A percentile compares a stretch with the other conserved stretches of the same genome.
These are phyloP conservation scores for Penicillium carneum DNA, from an alignment of 2,329 filamentous ascomycete species.

Conservation along the genomic window DNA sequence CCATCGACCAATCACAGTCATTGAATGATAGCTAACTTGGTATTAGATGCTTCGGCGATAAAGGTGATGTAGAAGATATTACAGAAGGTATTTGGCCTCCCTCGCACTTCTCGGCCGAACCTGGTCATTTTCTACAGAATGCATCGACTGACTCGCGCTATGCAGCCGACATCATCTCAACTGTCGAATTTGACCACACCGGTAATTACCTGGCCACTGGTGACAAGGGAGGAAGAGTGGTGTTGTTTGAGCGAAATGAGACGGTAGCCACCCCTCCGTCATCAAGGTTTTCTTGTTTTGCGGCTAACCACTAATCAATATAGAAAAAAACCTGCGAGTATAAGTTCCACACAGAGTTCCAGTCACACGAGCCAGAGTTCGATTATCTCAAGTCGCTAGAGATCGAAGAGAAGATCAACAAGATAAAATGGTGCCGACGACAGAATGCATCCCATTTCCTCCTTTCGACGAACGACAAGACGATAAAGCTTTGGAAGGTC, in stretches of 20 bases:
- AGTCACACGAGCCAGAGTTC: constrained; percentile 99
- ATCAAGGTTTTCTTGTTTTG: not conserved
- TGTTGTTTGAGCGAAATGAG: constrained; percentile 77
- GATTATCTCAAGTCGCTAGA: constrained; percentile 99
- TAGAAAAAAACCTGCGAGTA: constrained; percentile 99
- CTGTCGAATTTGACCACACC: constrained; percentile 61
- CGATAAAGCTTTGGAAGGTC: constrained; percentile 99
- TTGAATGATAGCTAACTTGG: constrained; percentile 21
- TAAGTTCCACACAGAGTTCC: constrained; percentile 99
- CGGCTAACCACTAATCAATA: constrained; percentile 43
- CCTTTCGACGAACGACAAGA: constrained; percentile 98
- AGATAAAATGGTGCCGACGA: constrained; percentile 99
- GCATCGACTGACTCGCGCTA: constrained; percentile 24
- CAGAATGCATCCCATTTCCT: constrained; percentile 99
- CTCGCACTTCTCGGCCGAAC: constrained; percentile 12
- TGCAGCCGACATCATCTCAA: constrained; percentile 60
- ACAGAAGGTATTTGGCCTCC: constrained; percentile 74
- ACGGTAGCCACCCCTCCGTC: constrained; percentile 65
- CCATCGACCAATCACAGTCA: not conserved
- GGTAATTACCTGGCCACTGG: constrained; percentile 62
- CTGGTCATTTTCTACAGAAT: constrained; percentile 12
- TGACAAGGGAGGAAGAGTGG: constrained; percentile 60
- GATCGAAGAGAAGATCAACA: constrained; percentile 99
- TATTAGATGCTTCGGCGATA: constrained; percentile 94
- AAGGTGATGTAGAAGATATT: constrained; percentile 98